A percentile compares a stretch with the other conserved stretches of the same genome.
Evolutionary conservation across 2,329 filamentous ascomycete genomes (phyloP).

Genomic region (Pseudopithomyces chartarum): DNA sequence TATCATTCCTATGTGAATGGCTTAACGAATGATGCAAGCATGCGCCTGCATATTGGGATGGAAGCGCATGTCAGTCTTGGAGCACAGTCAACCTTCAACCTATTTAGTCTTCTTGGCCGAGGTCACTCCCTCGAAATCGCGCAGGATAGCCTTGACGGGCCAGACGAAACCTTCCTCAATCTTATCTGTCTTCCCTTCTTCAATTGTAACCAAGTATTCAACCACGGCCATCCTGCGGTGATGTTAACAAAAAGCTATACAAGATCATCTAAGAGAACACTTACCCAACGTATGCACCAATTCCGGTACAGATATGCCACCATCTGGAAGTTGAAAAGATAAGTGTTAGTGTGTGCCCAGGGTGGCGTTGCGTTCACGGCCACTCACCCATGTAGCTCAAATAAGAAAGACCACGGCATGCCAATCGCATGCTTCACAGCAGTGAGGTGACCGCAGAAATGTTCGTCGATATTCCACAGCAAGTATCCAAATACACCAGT

Average conservation of each 20-base stretch:
- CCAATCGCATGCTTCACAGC: conserved; percentile 53
- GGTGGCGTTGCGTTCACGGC: background rate
- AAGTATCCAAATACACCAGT: conserved; percentile 56
- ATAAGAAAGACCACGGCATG: conserved; percentile 59
- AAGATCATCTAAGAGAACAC: too few species aligned
- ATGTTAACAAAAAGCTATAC: too few species aligned
- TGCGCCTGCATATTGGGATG: too few species aligned
- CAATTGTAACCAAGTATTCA: conserved; percentile 42
- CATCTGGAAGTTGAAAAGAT: conserved; percentile 40
- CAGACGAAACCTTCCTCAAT: conserved; percentile 44
- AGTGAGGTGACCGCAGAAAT: conserved; percentile 57
- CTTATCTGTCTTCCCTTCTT: conserved; percentile 29
- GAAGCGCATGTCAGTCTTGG: background rate
- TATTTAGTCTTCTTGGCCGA: conserved; percentile 18
- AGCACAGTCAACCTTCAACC: background rate
- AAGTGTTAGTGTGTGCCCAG: background rate
- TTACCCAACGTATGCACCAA: conserved; percentile 52
- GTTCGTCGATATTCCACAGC: conserved; percentile 63
- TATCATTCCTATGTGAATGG: too few species aligned
- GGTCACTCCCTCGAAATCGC: conserved; percentile 26
- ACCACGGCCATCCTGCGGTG: conserved; percentile 36
- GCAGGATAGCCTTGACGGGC: conserved; percentile 39
- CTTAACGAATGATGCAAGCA: too few species aligned
- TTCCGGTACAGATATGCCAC: conserved; percentile 67
- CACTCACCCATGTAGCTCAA: conserved; percentile 60